Conservation (phyloP, 371 early-diverging fungal genomes). For the Mucor indicus region DNA sequence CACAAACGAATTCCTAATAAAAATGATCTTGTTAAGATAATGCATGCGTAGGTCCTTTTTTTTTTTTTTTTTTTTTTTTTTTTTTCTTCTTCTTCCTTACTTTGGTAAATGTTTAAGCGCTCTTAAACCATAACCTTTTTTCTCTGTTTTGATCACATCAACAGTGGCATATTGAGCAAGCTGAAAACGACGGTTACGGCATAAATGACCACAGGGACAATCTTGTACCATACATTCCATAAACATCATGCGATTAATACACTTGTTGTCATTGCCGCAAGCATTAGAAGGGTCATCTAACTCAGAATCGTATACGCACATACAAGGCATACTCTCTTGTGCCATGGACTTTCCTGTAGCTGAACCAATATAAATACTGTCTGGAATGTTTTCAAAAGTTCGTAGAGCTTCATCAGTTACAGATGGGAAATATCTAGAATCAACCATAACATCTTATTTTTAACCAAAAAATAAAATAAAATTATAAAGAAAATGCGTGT, state of each 20-base stretch:
- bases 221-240: conserved; percentile 90
- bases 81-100: too few relatives aligned
- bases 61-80: too few relatives aligned
- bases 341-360: conserved; percentile 68
- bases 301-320: conserved; percentile 71
- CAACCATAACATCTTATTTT: too few relatives aligned
- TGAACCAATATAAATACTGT: conserved; percentile 68
- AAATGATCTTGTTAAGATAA: too few relatives aligned
- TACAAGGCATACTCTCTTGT: conserved; percentile 78
- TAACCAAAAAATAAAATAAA: too few relatives aligned
- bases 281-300: conserved; percentile 53
- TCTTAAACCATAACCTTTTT: conserved; percentile 91
- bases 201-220: conserved; percentile 87
- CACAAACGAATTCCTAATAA: conserved; percentile 65
- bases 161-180: conserved; percentile 79
- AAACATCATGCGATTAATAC: conserved; percentile 90
- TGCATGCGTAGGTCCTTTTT: too few relatives aligned
- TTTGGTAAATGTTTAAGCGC: conserved; percentile 63
- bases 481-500: too few relatives aligned
- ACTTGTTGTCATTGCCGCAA: conserved; percentile 83
- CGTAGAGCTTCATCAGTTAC: conserved; percentile 52
- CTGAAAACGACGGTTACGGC: conserved; percentile 90
- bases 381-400: conserved; percentile 58
- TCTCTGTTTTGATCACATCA: conserved; percentile 82
- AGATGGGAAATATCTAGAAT: conserved; percentile 23